Base-by-base conservation (phyloP, 2,329 filamentous ascomycete species). In the Aspergillus sp. region DNA sequence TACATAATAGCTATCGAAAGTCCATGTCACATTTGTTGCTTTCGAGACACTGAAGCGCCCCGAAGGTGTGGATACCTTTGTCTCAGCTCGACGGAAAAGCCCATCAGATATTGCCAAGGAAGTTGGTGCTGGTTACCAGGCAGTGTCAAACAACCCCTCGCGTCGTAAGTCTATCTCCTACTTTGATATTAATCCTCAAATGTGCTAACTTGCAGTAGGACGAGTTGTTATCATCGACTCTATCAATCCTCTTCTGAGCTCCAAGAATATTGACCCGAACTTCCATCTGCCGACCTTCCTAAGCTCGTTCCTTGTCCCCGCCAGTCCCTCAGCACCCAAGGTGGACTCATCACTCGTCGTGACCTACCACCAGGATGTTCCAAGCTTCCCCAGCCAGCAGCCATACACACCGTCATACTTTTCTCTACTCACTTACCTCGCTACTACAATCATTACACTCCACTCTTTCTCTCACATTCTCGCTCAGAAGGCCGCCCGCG, bases 351-450 rank as follows among this genome's bases (percentile, higher is more conserved):
- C 87, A 5, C 75, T 96, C 34, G 72, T 96, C 6, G 84, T 83
- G 35, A 79, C 86, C 46, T 95, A 94, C 65, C 93, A 97, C 70
- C 73, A 78, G 41, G 91, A 97, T 66, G 77, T 91, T 4, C 85
- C 88, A 1, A 66, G 81, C 42, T 66, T 61, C 5, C 51, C 63
- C n/a, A 52, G 62, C 9, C 51, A 58, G 29, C 53, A 58, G 38
- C 45, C 60, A 31, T 77, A 66, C 66, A 71, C 79, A 12, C 88
- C 90, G 1, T 70, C 81, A 27, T 82, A 89, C 0, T 74, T 94
- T 9, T 82, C 82, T 1, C 71, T 90, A 1, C 74, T 97, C 19
- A 79, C 77, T 37, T 94, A 94, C 66, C 82, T 96, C 45, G 88
- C 90, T n/a, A 98, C 93, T 4, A 85, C 89, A 4, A 79, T 97